Percentiles rank a stretch among this genome's conserved stretches.
phyloP scores from a whole-genome alignment of 345 rosid genomes.

The Citrus inodora region DNA sequence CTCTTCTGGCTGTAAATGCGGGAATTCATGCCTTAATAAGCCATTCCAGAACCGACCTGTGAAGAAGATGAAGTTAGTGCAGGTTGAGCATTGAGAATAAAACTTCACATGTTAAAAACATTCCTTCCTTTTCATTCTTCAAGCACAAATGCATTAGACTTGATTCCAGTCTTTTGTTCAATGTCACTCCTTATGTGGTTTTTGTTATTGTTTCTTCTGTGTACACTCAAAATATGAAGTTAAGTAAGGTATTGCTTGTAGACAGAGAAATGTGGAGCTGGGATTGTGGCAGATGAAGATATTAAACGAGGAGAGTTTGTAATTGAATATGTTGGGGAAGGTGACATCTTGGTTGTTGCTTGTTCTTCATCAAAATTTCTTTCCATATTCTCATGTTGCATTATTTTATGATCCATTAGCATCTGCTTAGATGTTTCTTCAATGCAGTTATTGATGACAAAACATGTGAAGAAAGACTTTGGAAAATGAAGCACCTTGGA shows the following conservation, averaged over 20 bases:
- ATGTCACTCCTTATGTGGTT: not conserved
- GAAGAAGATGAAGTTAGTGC: constrained; percentile 82
- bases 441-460: constrained; percentile 86
- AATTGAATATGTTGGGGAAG: constrained; percentile 98
- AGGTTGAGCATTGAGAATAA: constrained; percentile 39
- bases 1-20: constrained; percentile 93
- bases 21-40: constrained; percentile 72
- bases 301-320: constrained; percentile 84
- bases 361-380: constrained; percentile 12
- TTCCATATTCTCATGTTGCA: constrained; percentile 15
- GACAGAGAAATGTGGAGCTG: constrained; percentile 98
- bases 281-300: constrained; percentile 89
- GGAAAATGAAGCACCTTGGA: constrained; percentile 76
- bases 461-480: constrained; percentile 92
- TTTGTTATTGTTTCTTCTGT: constrained; percentile 8
- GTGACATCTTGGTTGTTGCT: constrained; percentile 35
- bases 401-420: constrained; percentile 1
- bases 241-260: constrained; percentile 45
- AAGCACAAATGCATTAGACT: not conserved
- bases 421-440: not conserved
- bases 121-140: not conserved
- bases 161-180: not conserved
- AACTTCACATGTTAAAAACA: not conserved
- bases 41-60: constrained; percentile 87
- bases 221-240: constrained; percentile 20